These are phyloP conservation scores for Leishmania guyanensis DNA, from an alignment of 208 protist species.

Conservation along the genomic window DNA sequence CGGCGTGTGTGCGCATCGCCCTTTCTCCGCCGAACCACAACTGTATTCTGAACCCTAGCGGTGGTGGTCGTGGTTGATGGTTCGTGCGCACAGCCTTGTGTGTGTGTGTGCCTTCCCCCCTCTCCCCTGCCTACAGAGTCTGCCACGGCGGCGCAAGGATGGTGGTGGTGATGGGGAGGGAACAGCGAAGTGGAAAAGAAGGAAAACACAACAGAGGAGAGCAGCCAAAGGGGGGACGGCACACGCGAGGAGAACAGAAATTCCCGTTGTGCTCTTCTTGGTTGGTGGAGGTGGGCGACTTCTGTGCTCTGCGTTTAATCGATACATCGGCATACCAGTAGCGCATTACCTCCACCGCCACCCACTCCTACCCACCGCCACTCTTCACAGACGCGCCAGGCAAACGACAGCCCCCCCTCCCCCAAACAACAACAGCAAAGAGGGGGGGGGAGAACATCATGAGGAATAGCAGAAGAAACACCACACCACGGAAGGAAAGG, in stretches of 20 bases:
- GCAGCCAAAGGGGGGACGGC: too few relatives aligned
- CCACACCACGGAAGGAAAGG: neutral
- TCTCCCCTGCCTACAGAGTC: too few relatives aligned
- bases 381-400: neutral
- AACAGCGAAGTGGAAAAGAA: neutral
- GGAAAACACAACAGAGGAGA: slow-evolving; percentile 7
- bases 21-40: too few relatives aligned
- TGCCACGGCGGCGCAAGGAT: too few relatives aligned
- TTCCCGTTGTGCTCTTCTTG: too few relatives aligned
- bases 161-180: too few relatives aligned
- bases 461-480: neutral
- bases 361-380: neutral
- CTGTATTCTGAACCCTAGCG: too few relatives aligned
- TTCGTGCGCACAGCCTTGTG: neutral
- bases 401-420: neutral
- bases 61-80: neutral
- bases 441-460: neutral
- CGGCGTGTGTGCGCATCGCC: neutral
- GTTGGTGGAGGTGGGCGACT: too few relatives aligned
- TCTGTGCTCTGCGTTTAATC: too few relatives aligned
- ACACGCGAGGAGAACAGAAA: too few relatives aligned
- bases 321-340: neutral
- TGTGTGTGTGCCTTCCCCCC: neutral
- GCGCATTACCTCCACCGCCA: neutral
- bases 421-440: neutral